phyloP scores from a whole-genome alignment of 129 eudicot species.

The Tanacetum coccineum region DNA sequence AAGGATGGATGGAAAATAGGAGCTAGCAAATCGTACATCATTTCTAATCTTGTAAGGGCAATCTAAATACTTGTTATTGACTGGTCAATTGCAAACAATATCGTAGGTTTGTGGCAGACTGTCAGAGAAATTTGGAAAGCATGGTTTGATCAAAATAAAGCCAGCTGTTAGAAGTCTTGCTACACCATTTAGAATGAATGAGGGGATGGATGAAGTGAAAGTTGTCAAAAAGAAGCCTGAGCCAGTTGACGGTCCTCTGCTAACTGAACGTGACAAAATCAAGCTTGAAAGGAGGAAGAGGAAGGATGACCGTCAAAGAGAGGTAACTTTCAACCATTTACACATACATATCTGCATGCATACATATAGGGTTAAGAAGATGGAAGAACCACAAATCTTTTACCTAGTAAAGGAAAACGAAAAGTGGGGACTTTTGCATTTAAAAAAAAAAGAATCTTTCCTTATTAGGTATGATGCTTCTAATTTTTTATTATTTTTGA shows the following conservation, averaged over 20 bases:
- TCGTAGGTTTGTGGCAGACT: constrained; percentile 72
- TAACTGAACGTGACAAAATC: constrained; percentile 92
- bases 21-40: no score
- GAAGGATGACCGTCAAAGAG: constrained; percentile 97
- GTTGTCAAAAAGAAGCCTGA: constrained; percentile 87
- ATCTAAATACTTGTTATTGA: no score
- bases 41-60: no score
- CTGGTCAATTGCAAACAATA: no score
- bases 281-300: constrained; percentile 95
- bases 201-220: constrained; percentile 90
- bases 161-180: constrained; percentile 95
- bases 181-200: constrained; percentile 88
- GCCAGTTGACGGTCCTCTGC: constrained; percentile 81
- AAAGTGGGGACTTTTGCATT: no score
- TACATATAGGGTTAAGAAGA: background rate
- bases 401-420: no score
- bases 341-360: background rate
- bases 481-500: no score
- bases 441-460: no score
- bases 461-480: no score
- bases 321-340: constrained; percentile 42
- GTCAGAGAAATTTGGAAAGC: constrained; percentile 86
- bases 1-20: no score
- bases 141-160: constrained; percentile 74
- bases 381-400: no score